Conservation (phyloP, 768 basidiomycete species). For the Auricularia cornea region DNA sequence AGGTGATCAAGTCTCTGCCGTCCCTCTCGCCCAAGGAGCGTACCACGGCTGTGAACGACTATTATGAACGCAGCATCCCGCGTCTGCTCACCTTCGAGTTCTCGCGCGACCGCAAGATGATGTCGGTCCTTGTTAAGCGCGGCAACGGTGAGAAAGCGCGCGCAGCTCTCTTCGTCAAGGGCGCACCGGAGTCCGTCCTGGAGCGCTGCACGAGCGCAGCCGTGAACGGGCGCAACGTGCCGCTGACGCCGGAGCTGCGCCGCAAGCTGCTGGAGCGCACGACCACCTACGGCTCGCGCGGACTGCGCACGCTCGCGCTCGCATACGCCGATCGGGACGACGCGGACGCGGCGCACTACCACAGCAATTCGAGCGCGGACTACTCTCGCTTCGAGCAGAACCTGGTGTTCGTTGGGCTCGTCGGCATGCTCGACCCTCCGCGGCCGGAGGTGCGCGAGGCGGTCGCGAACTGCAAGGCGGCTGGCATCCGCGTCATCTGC, state of each 20-base stretch:
- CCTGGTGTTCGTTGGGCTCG: slow-evolving; percentile 89
- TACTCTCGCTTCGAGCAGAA: slow-evolving; percentile 88
- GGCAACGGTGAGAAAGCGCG: slow-evolving; percentile 30
- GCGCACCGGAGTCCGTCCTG: slow-evolving; percentile 91
- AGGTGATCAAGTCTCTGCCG: slow-evolving; percentile 48
- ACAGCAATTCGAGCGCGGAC: slow-evolving; percentile 66
- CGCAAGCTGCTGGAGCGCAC: slow-evolving; percentile 55
- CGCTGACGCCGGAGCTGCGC: slow-evolving; percentile 57
- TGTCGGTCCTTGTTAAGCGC: slow-evolving; percentile 85
- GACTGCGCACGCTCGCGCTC: slow-evolving; percentile 85
- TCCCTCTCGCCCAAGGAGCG: slow-evolving; percentile 51
- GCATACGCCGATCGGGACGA: slow-evolving; percentile 78
- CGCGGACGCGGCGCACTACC: slow-evolving; percentile 72
- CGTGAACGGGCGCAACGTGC: slow-evolving; percentile 53
- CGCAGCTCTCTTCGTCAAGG: slow-evolving; percentile 88
- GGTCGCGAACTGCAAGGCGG: slow-evolving; percentile 82
- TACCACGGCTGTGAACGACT: slow-evolving; percentile 77
- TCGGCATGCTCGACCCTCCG: slow-evolving; percentile 97
- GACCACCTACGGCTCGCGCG: slow-evolving; percentile 64
- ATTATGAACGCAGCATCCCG: slow-evolving; percentile 64
- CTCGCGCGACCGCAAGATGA: slow-evolving; percentile 96
- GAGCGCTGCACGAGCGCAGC: slow-evolving; percentile 76
- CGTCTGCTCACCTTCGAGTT: slow-evolving; percentile 95
- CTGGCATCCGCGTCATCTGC: slow-evolving; percentile 92
- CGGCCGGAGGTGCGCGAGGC: slow-evolving; percentile 86